A percentile compares a stretch with the other conserved stretches of the same genome.
Conservation (phyloP, 2,329 filamentous ascomycete species). For the Botryosphaeria dothidea region DNA sequence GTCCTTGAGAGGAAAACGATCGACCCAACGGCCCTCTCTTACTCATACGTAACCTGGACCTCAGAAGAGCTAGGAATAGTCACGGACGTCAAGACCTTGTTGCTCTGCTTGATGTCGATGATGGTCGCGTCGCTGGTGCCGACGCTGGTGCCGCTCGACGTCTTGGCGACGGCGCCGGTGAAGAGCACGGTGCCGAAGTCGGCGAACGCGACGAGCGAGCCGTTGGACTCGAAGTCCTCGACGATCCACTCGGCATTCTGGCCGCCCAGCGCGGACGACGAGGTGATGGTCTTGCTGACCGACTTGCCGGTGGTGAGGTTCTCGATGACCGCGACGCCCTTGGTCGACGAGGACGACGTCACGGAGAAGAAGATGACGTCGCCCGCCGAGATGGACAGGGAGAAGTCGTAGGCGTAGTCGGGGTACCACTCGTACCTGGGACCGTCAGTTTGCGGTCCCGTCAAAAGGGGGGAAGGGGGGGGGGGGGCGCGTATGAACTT, state of each 20-base stretch:
- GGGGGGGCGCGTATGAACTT: not conserved
- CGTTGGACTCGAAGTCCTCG: slow-evolving; percentile 21
- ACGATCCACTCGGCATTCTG: slow-evolving; percentile 24
- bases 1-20: no score
- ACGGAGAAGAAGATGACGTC: slow-evolving; percentile 47
- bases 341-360: slow-evolving; percentile 40
- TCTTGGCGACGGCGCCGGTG: slow-evolving; percentile 17
- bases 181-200: slow-evolving; percentile 21
- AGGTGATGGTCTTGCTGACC: slow-evolving; percentile 53
- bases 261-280: slow-evolving; percentile 14
- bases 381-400: slow-evolving; percentile 39
- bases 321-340: slow-evolving; percentile 50
- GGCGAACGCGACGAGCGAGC: slow-evolving; percentile 17
- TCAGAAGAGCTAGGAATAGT: not conserved
- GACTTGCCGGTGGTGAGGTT: slow-evolving; percentile 56
- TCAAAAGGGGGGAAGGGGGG: not conserved
- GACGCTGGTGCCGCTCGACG: slow-evolving; percentile 23
- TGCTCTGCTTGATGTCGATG: slow-evolving; percentile 50
- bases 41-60: slow-evolving; percentile 19
- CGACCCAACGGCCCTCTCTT: not conserved
- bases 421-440: slow-evolving; percentile 45
- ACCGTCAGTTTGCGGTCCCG: not conserved
- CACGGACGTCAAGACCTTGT: slow-evolving; percentile 18
- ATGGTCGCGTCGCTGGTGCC: slow-evolving; percentile 43
- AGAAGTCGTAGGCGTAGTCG: slow-evolving; percentile 57